Conservation (phyloP, 257 asterid species). For the Salvia splendens region DNA sequence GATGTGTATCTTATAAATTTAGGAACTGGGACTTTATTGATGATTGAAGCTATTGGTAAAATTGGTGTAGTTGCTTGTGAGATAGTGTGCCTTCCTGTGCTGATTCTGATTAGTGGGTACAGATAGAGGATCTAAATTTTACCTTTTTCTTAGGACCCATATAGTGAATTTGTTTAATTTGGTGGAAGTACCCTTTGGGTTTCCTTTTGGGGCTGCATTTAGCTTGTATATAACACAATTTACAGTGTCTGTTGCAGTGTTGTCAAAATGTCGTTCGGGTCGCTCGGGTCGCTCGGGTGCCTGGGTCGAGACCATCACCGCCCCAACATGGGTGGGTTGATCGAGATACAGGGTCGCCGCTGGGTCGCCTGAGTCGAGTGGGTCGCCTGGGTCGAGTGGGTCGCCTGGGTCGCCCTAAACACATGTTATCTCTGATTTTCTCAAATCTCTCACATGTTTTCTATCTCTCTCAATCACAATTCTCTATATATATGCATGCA, state of each 20-base stretch:
- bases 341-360: no score
- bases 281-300: no score
- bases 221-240: constrained; percentile 6
- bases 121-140: neutral
- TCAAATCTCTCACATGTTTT: no score
- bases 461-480: no score
- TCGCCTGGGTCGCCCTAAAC: no score
- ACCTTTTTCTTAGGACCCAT: constrained; percentile 12
- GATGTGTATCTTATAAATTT: constrained; percentile 1
- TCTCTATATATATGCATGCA: no score
- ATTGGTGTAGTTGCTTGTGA: constrained; percentile 15
- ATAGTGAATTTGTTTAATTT: neutral
- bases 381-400: no score
- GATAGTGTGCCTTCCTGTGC: neutral
- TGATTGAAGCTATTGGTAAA: constrained; percentile 6
- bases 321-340: no score
- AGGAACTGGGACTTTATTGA: neutral
- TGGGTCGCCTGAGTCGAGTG: no score
- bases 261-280: no score
- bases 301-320: no score
- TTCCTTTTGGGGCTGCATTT: constrained; percentile 1
- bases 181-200: constrained; percentile 12
- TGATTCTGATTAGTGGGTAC: constrained; percentile 1
- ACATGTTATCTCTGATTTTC: no score
- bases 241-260: neutral